Evolutionary conservation across 495 filamentous ascomycete genomes (phyloP), one percentile per base, ranked within the genome.

Genomic region (Chaetomidium leptoderma): DNA sequence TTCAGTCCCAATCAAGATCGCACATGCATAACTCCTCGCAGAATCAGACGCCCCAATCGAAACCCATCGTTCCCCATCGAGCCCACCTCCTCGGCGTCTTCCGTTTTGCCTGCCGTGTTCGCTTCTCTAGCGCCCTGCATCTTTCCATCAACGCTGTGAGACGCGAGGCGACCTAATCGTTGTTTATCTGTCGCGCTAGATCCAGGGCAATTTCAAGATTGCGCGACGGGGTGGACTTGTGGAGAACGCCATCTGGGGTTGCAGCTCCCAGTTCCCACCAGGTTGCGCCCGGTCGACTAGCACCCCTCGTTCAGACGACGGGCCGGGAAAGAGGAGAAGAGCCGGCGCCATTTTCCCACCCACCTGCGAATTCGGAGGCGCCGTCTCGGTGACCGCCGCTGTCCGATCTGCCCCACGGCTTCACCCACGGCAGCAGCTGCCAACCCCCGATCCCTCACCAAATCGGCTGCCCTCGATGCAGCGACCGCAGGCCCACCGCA

Each of bases 371-470:
- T 33, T 47, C 61, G 63, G 64, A 63, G 69, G 74, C n/a, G n/a
- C 72, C 75, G 74, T 76, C 63, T 58, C 68, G 65, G 64, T 73
- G 75, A 73, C 67, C 66, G 63, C 64, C 63, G 60, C 60, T 55
- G n/a, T 48, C 51, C 11, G 62, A 32, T 66, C 63, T 62, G 63
- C 67, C 73, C 74, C 69, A 78, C 76, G 76, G 75, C 75, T 73
- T 76, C 76, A 39, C 63, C 67, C 71, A 66, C 70, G 58, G 59
- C 68, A 57, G 50, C 66, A 53, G 43, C 75, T 63, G 54, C 53
- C 63, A 61, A 65, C 63, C 61, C 57, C 61, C 60, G 59, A 59
- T 49, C 50, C 30, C 49, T 61, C 42, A 42, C 55, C 43, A 46
- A 61, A 68, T 48, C 68, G 63, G 13, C 71, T 71, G 63, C 72